phyloP scores from a whole-genome alignment of 495 filamentous ascomycete species.

The Talaromyces adpressus region DNA sequence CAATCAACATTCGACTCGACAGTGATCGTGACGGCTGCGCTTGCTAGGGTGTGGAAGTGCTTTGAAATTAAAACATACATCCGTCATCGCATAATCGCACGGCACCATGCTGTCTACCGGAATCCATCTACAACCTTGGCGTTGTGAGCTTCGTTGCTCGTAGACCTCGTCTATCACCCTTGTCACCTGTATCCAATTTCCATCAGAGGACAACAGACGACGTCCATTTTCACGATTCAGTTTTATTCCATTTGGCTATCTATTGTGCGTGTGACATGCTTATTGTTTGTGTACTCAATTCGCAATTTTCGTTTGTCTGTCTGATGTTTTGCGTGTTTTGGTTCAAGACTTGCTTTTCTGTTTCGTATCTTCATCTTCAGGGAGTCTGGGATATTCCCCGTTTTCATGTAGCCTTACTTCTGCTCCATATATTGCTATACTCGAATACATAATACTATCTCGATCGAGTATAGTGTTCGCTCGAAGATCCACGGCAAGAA shows the following conservation, averaged over 20 bases:
- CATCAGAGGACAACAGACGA: background rate
- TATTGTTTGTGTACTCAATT: conserved; percentile 1
- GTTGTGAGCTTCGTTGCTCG: background rate
- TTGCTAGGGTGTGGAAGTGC: conserved; percentile 50
- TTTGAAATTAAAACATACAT: background rate
- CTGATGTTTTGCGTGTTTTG: conserved; percentile 1
- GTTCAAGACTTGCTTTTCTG: conserved; percentile 3
- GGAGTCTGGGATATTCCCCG: conserved; percentile 24
- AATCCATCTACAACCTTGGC: background rate
- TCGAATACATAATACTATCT: conserved; percentile 6
- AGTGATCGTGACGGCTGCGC: conserved; percentile 86
- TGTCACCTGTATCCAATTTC: background rate
- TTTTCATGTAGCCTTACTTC: conserved; percentile 7
- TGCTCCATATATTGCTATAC: background rate
- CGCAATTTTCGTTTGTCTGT: conserved; percentile 1
- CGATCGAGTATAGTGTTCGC: no score
- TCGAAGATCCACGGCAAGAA: no score
- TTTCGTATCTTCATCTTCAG: conserved; percentile 11
- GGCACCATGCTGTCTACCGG: background rate
- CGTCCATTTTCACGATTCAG: background rate
- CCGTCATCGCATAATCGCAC: background rate
- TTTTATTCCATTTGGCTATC: background rate
- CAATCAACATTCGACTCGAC: conserved; percentile 94
- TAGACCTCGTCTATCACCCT: background rate
- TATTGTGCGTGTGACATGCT: background rate